These are phyloP conservation scores for Scheffersomyces segobiensis DNA, from an alignment of 1,139 yeast genomes.

Conservation along the genomic window DNA sequence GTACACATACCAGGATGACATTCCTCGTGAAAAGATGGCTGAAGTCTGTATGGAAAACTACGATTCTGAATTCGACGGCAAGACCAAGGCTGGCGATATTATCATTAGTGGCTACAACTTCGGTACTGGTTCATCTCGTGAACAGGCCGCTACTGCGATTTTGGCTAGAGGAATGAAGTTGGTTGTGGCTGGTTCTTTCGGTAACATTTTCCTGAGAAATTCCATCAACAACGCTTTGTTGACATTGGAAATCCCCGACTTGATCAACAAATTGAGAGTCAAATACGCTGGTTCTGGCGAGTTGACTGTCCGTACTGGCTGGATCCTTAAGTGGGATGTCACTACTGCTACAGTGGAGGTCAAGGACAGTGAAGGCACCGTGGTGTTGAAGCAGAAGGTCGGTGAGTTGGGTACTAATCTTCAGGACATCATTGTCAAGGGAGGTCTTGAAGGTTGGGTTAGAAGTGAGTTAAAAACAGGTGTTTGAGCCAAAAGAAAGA, in stretches of 20 bases:
- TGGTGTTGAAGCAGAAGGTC: constrained; percentile 78
- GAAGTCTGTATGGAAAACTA: constrained; percentile 99
- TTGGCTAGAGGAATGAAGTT: constrained; percentile 90
- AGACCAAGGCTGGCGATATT: constrained; percentile 86
- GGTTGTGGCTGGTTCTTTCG: constrained; percentile 96
- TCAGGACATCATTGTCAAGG: constrained; percentile 95
- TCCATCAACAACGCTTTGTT: constrained; percentile 92
- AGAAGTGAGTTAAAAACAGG: constrained; percentile 59
- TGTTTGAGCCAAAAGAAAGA: background rate
- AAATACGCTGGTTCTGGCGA: constrained; percentile 59
- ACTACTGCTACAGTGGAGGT: constrained; percentile 79
- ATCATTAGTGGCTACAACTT: constrained; percentile 91
- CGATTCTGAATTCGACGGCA: constrained; percentile 79
- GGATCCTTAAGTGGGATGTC: constrained; percentile 93
- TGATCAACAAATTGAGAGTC: constrained; percentile 74
- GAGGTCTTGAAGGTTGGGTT: constrained; percentile 99
- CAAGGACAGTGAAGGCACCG: constrained; percentile 63
- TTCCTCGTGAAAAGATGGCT: constrained; percentile 92
- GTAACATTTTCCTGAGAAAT: constrained; percentile 94
- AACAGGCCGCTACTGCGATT: constrained; percentile 97
- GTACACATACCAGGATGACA: constrained; percentile 97
- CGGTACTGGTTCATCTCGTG: constrained; percentile 99
- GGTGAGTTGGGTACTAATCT: constrained; percentile 94
- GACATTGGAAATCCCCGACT: constrained; percentile 88
- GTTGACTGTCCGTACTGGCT: constrained; percentile 91